A percentile compares a stretch with the other conserved stretches of the same genome.
Evolutionary conservation across 1,139 yeast species (phyloP).

Genomic region (Kodamaea derodonti): DNA sequence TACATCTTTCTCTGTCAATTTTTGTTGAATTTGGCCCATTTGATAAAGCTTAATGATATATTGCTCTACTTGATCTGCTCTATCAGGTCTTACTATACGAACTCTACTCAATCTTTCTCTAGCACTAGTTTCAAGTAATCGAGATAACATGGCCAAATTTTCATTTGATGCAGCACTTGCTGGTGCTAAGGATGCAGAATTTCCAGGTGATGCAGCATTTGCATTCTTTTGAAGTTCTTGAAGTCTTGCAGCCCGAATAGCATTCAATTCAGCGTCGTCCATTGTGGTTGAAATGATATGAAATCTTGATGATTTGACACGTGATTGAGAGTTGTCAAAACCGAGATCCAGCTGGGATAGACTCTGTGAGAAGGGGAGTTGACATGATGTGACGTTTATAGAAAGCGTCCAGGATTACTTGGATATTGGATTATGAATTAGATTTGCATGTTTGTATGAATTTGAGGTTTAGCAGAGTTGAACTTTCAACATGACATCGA

Average conservation of each 20-base stretch:
- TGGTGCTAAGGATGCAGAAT: constrained; percentile 1
- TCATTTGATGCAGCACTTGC: constrained; percentile 12
- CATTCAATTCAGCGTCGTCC: constrained; percentile 82
- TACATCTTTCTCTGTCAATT: constrained; percentile 73
- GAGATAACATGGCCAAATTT: constrained; percentile 50
- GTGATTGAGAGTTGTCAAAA: too few relatives aligned
- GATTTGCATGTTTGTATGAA: too few relatives aligned
- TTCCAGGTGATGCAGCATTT: constrained; percentile 5
- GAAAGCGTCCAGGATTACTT: too few relatives aligned
- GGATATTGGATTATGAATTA: too few relatives aligned
- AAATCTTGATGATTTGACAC: too few relatives aligned
- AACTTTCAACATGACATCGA: too few relatives aligned
- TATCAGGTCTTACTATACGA: constrained; percentile 82
- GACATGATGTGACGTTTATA: too few relatives aligned
- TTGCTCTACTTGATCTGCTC: constrained; percentile 88
- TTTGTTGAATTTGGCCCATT: constrained; percentile 71
- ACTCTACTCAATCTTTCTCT: constrained; percentile 86
- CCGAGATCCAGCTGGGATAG: too few relatives aligned
- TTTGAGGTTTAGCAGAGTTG: too few relatives aligned
- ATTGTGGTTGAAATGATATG: too few relatives aligned
- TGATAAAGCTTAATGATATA: constrained; percentile 70
- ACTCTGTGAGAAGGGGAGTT: too few relatives aligned
- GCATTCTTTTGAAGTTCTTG: constrained; percentile 67
- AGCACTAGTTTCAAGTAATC: constrained; percentile 75
- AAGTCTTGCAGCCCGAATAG: constrained; percentile 83